phyloP scores from a whole-genome alignment of 441 rosid genomes.

The Metrosideros polymorpha region DNA sequence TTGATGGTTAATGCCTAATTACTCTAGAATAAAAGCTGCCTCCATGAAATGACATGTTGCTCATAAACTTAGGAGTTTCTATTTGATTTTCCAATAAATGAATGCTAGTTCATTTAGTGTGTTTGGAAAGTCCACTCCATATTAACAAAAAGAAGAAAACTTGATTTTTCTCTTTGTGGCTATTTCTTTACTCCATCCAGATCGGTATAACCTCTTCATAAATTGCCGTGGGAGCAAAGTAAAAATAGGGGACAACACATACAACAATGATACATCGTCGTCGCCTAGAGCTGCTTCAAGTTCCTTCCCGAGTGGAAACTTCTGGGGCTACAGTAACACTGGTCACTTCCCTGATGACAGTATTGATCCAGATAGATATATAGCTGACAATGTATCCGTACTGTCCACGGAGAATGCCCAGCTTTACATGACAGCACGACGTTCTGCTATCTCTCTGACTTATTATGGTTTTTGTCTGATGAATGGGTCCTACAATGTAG shows the following conservation, averaged over 20 bases:
- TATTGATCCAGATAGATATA: fast-evolving
- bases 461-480: background rate
- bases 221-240: slow-evolving; percentile 40
- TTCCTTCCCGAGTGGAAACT: background rate
- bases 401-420: background rate
- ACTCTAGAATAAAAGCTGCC: background rate
- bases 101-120: background rate
- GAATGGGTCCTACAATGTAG: background rate
- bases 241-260: background rate
- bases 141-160: background rate
- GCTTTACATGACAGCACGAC: background rate
- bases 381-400: background rate
- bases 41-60: background rate
- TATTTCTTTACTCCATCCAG: background rate
- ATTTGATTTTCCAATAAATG: background rate
- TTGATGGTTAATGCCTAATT: background rate
- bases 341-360: background rate
- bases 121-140: background rate
- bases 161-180: background rate
- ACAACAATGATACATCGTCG: background rate
- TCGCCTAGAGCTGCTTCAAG: background rate
- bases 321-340: slow-evolving; percentile 3
- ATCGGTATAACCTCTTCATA: background rate
- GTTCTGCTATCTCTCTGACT: background rate
- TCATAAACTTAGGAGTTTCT: background rate